Conservation (phyloP, 2,329 filamentous ascomycete genomes). For the Talaromyces amestolkiae region DNA sequence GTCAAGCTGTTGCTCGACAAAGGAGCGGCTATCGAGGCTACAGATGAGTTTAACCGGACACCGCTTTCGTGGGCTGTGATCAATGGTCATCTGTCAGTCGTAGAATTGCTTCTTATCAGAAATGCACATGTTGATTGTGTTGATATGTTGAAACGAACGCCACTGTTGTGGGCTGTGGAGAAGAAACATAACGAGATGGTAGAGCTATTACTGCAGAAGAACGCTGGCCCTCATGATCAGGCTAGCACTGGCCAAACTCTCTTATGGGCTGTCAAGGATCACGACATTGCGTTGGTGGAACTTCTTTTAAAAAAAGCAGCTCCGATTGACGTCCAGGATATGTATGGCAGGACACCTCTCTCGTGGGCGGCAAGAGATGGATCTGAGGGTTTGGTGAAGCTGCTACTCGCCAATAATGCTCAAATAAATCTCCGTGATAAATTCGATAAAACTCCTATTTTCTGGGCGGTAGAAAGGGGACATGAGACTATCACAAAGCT, state of each 20-base stretch:
- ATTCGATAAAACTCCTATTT: neutral
- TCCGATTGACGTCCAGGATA: neutral
- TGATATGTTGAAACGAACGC: neutral
- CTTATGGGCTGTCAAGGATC: neutral
- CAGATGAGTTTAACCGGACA: slow-evolving; percentile 6
- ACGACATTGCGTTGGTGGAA: neutral
- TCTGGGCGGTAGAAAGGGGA: neutral
- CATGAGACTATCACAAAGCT: neutral
- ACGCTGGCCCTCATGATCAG: neutral
- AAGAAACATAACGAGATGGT: neutral
- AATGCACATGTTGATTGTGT: neutral
- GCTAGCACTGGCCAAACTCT: neutral
- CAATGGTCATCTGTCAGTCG: slow-evolving; percentile 7
- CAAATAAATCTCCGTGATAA: neutral
- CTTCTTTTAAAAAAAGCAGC: neutral
- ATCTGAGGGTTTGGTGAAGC: neutral
- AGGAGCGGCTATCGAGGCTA: neutral
- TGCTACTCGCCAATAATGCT: neutral
- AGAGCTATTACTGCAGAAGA: neutral
- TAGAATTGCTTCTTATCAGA: neutral
- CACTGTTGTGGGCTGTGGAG: slow-evolving; percentile 1
- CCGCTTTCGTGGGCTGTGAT: slow-evolving; percentile 14
- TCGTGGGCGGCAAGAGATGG: neutral
- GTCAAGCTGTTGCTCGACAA: slow-evolving; percentile 1
- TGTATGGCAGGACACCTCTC: neutral